Evolutionary conservation across 371 early-diverging fungal genomes (phyloP).

Genomic region (Circinella minor): DNA sequence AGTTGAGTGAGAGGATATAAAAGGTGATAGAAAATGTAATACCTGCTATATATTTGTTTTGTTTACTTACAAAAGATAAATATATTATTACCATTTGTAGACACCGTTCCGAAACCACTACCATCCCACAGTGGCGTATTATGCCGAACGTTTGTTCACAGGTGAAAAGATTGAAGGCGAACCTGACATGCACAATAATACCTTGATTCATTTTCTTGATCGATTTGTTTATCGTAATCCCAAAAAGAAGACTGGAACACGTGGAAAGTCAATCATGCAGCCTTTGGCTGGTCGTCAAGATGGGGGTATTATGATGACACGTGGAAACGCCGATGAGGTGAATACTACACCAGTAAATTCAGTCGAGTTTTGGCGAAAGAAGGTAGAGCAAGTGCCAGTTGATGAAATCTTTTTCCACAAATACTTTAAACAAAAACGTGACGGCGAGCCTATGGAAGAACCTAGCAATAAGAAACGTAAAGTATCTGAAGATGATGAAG

Average conservation of each 20-base stretch:
- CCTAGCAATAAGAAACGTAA: conserved; percentile 60
- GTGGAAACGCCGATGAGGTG: conserved; percentile 38
- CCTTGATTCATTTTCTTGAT: conserved; percentile 92
- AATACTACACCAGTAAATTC: conserved; percentile 59
- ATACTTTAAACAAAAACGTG: conserved; percentile 70
- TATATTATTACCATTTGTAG: conserved; percentile 26
- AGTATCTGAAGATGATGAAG: conserved; percentile 70
- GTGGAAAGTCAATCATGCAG: conserved; percentile 68
- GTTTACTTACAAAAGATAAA: conserved; percentile 2
- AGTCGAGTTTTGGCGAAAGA: conserved; percentile 62
- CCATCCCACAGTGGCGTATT: conserved; percentile 91
- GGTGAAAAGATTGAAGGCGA: conserved; percentile 73
- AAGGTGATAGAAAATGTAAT: no score
- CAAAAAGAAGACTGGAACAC: conserved; percentile 70
- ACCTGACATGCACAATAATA: conserved; percentile 89
- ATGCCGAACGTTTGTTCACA: conserved; percentile 73
- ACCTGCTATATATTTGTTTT: no score
- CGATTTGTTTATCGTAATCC: conserved; percentile 95
- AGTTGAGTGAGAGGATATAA: no score
- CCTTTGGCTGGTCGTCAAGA: conserved; percentile 53
- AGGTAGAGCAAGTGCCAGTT: conserved; percentile 61
- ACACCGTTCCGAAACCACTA: conserved; percentile 78
- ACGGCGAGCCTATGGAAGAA: conserved; percentile 27
- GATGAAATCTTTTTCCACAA: conserved; percentile 87
- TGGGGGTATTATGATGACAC: conserved; percentile 52